Conservation (phyloP, 169 alveolate species). For the Plasmodium gallinaceum region DNA sequence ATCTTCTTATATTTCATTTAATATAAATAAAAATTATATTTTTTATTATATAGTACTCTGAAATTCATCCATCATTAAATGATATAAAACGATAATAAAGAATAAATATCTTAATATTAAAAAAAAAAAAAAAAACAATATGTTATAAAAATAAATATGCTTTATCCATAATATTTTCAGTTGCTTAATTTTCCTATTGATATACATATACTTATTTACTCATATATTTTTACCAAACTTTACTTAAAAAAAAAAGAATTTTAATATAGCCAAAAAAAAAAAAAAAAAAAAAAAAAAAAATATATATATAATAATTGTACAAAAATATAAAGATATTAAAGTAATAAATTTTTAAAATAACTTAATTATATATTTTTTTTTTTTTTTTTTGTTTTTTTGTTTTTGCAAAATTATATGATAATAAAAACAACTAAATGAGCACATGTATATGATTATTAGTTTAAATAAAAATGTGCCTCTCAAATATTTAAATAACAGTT, state of each 20-base stretch:
- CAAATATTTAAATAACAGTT: no score
- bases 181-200: not conserved
- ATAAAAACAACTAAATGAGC: no score
- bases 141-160: slow-evolving; percentile 6
- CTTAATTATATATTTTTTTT: no score
- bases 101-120: slow-evolving; percentile 22
- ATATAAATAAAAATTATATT: not conserved
- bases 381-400: no score
- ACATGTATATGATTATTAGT: no score
- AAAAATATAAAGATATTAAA: not conserved
- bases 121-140: slow-evolving; percentile 5
- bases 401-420: no score
- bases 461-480: no score
- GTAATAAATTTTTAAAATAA: not conserved
- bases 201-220: not conserved
- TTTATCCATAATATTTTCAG: slow-evolving; percentile 56
- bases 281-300: slow-evolving; percentile 3
- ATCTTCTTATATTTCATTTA: no score
- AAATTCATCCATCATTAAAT: slow-evolving; percentile 63
- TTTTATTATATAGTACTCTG: slow-evolving; percentile 24
- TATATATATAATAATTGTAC: not conserved
- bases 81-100: slow-evolving; percentile 25
- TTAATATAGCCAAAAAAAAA: slow-evolving; percentile 15
- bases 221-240: not conserved
- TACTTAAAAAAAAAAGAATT: slow-evolving; percentile 1